Conservation (phyloP, 192 early-diverging fungal species). For the Rhizophlyctis rosea region DNA sequence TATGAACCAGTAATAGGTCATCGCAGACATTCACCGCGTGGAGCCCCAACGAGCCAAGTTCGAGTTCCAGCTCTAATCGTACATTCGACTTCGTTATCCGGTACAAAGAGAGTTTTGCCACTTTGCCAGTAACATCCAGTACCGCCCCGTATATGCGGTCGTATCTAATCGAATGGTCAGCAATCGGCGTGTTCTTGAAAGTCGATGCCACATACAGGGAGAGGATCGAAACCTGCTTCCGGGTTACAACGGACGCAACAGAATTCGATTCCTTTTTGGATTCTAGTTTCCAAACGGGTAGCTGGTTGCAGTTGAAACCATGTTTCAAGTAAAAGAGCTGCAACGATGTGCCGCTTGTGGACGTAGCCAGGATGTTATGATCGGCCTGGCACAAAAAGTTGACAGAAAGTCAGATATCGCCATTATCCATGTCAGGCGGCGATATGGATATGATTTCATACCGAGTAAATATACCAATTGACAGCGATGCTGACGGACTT, state of each 20-base stretch:
- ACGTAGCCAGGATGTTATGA: slow-evolving; percentile 10
- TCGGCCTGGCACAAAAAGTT: slow-evolving; percentile 12
- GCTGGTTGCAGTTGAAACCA: neutral
- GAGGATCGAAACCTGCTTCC: slow-evolving; percentile 11
- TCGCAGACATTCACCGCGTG: slow-evolving; percentile 12
- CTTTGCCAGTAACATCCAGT: neutral
- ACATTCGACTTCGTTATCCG: slow-evolving; percentile 4
- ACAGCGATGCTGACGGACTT: neutral
- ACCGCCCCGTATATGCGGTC: neutral
- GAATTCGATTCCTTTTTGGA: too few relatives aligned
- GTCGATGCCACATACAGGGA: slow-evolving; percentile 3
- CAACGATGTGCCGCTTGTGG: neutral
- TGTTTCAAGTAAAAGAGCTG: slow-evolving; percentile 10
- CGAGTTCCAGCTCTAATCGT: too few relatives aligned
- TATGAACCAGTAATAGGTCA: slow-evolving; percentile 10
- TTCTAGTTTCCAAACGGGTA: neutral
- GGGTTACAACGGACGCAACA: neutral
- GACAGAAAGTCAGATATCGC: neutral
- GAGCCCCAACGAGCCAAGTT: slow-evolving; percentile 8
- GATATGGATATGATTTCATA: slow-evolving; percentile 5
- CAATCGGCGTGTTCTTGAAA: neutral
- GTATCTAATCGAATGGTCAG: slow-evolving; percentile 1
- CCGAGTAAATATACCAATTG: slow-evolving; percentile 28
- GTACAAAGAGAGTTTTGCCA: slow-evolving; percentile 1
- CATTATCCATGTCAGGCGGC: neutral